Percentiles rank a stretch among this genome's conserved stretches.
phyloP scores from a whole-genome alignment of 345 rosid genomes.

The Eucalyptus brandiana region DNA sequence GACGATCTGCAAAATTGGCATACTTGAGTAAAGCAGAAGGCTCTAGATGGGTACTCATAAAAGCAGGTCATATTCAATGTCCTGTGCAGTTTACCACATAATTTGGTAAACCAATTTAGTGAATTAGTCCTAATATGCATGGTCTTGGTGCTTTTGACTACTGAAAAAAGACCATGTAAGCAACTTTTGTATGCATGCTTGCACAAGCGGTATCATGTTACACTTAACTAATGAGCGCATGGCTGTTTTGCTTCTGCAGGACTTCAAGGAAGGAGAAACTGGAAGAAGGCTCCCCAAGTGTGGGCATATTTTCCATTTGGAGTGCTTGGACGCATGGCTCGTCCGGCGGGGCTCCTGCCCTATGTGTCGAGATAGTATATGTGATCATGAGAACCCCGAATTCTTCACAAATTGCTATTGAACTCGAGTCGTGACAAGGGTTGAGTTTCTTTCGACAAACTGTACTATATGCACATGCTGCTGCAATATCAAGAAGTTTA shows the following conservation, averaged over 20 bases:
- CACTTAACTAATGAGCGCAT: background rate
- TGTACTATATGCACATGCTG: background rate
- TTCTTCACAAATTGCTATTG: background rate
- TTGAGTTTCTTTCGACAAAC: background rate
- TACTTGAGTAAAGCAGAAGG: background rate
- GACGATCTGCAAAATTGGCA: background rate
- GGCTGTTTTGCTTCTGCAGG: conserved; percentile 18
- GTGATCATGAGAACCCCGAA: background rate
- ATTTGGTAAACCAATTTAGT: background rate
- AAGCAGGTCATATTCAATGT: background rate
- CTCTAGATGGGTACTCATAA: background rate
- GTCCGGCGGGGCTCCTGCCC: conserved; percentile 53
- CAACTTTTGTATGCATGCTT: background rate
- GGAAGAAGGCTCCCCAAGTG: conserved; percentile 52
- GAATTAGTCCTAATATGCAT: background rate
- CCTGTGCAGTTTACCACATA: background rate
- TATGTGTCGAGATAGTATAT: conserved; percentile 45
- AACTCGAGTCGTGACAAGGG: background rate
- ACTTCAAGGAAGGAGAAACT: conserved; percentile 40
- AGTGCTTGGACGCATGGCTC: conserved; percentile 70
- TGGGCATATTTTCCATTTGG: conserved; percentile 53
- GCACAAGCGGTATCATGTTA: background rate
- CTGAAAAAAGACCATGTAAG: background rate
- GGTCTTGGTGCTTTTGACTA: background rate
- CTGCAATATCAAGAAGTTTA: background rate